Evolutionary conservation across 2,329 filamentous ascomycete genomes (phyloP).

Genomic region (Furcasterigmium furcatum): DNA sequence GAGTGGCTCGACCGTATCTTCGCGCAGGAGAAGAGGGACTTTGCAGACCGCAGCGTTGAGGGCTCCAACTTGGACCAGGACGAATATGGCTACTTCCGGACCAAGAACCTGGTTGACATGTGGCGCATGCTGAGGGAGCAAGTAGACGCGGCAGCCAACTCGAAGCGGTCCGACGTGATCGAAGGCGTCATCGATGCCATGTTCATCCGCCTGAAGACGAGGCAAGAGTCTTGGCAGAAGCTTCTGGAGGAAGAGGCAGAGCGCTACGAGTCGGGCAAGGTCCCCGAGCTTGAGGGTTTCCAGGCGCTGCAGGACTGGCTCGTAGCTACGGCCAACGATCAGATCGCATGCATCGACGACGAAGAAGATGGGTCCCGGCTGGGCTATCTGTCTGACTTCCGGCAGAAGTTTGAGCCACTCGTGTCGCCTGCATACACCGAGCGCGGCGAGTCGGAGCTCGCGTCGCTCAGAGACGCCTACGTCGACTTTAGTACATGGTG

Average conservation of each 20-base stretch:
- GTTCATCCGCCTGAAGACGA: constrained; percentile 79
- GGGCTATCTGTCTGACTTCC: constrained; percentile 84
- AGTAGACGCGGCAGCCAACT: constrained; percentile 78
- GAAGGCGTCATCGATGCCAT: constrained; percentile 96
- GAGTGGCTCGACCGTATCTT: constrained; percentile 98
- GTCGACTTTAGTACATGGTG: constrained; percentile 94
- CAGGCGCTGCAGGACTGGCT: constrained; percentile 94
- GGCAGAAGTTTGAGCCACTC: constrained; percentile 74
- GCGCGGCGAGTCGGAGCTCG: constrained; percentile 69
- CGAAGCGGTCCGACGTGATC: constrained; percentile 82
- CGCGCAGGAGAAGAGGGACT: constrained; percentile 74
- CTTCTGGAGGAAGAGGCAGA: constrained; percentile 83
- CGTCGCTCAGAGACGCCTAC: constrained; percentile 80
- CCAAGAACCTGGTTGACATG: constrained; percentile 87
- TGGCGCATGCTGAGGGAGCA: constrained; percentile 98
- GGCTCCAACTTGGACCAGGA: constrained; percentile 77
- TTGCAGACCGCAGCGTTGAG: constrained; percentile 73
- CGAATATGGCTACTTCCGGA: constrained; percentile 87
- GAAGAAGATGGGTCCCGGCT: constrained; percentile 70
- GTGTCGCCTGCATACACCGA: constrained; percentile 80
- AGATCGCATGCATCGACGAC: constrained; percentile 97
- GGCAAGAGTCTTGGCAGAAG: constrained; percentile 82
- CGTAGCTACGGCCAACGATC: constrained; percentile 94
- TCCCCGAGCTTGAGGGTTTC: constrained; percentile 59
- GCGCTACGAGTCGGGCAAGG: constrained; percentile 61